These are phyloP conservation scores for Luffa acutangula DNA, from an alignment of 306 rosid genomes.

Conservation along the genomic window DNA sequence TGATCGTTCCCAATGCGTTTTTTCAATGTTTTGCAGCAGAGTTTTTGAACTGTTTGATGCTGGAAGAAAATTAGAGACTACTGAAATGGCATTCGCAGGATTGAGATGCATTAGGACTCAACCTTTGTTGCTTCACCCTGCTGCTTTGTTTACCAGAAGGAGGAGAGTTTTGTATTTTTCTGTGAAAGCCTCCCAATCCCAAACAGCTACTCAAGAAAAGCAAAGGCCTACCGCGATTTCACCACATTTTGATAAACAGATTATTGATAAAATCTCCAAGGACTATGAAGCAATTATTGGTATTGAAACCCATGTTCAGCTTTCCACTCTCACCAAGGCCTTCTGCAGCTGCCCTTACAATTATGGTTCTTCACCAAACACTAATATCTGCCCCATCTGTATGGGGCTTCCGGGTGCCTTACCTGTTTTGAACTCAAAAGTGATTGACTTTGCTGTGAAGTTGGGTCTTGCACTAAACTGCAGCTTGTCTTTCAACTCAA, in stretches of 20 bases:
- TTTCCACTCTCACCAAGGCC: constrained; percentile 77
- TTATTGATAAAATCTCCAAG: constrained; percentile 38
- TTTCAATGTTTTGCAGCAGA: neutral
- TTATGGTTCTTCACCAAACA: constrained; percentile 72
- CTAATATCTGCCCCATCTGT: constrained; percentile 69
- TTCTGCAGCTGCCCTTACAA: constrained; percentile 74
- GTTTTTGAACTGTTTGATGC: neutral
- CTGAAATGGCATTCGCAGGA: constrained; percentile 49
- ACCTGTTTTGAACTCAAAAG: constrained; percentile 72
- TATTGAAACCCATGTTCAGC: constrained; percentile 93
- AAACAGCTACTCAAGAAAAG: constrained; percentile 49
- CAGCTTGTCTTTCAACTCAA: constrained; percentile 63
- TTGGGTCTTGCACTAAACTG: constrained; percentile 84
- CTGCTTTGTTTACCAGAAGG: constrained; percentile 32
- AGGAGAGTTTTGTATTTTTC: constrained; percentile 33
- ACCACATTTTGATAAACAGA: constrained; percentile 35
- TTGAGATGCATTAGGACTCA: constrained; percentile 53
- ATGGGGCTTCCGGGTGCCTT: constrained; percentile 97
- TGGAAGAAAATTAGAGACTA: neutral
- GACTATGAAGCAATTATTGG: constrained; percentile 77
- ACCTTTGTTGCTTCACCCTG: constrained; percentile 34
- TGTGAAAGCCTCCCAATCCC: constrained; percentile 45
- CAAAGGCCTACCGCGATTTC: constrained; percentile 34
- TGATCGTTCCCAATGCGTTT: neutral
- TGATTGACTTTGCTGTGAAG: constrained; percentile 64